Evolutionary conservation across 805 yeast genomes (phyloP).

Genomic region (Wilhelminamyces savonicus): DNA sequence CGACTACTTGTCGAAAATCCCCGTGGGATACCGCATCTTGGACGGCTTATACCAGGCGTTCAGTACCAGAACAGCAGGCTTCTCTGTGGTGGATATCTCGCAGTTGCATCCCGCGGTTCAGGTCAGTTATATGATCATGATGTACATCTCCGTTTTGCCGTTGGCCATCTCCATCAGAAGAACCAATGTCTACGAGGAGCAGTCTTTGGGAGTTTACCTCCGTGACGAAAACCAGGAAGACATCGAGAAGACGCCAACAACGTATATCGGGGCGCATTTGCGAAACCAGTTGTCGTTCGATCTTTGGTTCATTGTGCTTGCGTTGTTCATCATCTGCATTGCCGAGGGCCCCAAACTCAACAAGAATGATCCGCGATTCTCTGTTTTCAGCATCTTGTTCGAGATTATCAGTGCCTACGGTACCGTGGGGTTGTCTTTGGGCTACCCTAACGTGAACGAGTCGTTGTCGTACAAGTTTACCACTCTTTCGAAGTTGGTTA

Average conservation of each 20-base stretch:
- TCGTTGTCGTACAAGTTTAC: constrained; percentile 73
- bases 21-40: constrained; percentile 63
- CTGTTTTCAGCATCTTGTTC: constrained; percentile 69
- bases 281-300: constrained; percentile 90
- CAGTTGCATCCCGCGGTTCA: constrained; percentile 83
- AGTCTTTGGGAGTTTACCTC: constrained; percentile 82
- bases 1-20: constrained; percentile 42
- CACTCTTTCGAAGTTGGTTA: constrained; percentile 70
- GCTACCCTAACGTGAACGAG: constrained; percentile 61
- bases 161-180: constrained; percentile 93
- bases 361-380: constrained; percentile 39
- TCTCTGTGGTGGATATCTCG: constrained; percentile 64
- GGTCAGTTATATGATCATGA: constrained; percentile 91
- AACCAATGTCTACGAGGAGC: constrained; percentile 97
- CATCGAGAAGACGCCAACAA: constrained; percentile 38
- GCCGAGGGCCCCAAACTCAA: constrained; percentile 68
- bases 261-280: constrained; percentile 81
- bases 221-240: constrained; percentile 26
- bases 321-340: constrained; percentile 78
- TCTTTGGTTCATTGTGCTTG: constrained; percentile 87
- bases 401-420: constrained; percentile 95
- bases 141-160: constrained; percentile 96
- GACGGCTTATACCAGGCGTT: constrained; percentile 89
- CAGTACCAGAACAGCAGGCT: constrained; percentile 92
- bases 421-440: constrained; percentile 89